A percentile compares a stretch with the other conserved stretches of the same genome.
phyloP scores from a whole-genome alignment of 768 basidiomycete species.

The Lactarius vividus region DNA sequence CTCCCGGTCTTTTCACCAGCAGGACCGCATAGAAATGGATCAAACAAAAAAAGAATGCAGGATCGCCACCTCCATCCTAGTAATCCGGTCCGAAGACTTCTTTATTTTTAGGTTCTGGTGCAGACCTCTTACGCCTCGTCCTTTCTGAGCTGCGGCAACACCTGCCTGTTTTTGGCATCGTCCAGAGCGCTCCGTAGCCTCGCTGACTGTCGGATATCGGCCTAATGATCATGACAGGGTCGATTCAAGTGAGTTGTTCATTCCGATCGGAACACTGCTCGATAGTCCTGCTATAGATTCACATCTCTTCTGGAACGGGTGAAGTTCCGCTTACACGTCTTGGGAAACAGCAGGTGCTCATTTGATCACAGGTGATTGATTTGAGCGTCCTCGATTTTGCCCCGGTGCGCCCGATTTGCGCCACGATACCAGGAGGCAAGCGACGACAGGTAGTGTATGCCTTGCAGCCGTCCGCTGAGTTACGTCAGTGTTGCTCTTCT shows the following conservation, averaged over 20 bases:
- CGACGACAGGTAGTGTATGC: neutral
- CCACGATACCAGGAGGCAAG: neutral
- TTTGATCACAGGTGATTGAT: neutral
- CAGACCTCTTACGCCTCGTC: neutral
- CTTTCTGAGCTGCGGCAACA: neutral
- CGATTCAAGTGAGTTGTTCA: neutral
- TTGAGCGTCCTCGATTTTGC: neutral
- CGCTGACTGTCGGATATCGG: neutral
- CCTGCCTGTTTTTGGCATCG: neutral
- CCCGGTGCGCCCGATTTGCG: neutral
- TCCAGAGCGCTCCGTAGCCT: neutral
- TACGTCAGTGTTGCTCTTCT: neutral
- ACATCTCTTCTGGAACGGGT: neutral
- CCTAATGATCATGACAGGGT: neutral
- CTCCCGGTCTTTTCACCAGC: neutral
- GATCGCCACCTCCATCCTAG: neutral
- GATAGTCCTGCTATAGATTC: neutral
- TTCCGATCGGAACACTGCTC: neutral
- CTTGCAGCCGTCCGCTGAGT: neutral
- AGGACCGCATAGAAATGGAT: too few relatives aligned
- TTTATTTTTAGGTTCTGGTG: neutral
- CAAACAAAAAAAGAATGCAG: too few relatives aligned
- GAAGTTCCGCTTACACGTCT: neutral
- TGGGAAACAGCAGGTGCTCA: neutral
- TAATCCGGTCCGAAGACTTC: neutral